Percentiles rank a stretch among this genome's conserved stretches.
These are phyloP conservation scores for Mollisiaceae sp. DNA, from an alignment of 2,329 filamentous ascomycete genomes.

Conservation along the genomic window DNA sequence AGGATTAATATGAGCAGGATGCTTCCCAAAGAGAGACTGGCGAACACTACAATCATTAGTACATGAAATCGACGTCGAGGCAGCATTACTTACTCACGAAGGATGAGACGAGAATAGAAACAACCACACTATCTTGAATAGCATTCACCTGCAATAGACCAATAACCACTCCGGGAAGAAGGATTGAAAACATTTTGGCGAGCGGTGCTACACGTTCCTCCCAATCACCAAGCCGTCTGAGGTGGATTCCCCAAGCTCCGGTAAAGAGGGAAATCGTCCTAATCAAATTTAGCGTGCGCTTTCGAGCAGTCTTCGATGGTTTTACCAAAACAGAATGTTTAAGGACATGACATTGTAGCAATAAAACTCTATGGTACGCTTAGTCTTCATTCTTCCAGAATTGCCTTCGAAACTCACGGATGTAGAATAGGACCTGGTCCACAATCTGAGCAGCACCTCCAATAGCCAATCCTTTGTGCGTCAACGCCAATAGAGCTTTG, in stretches of 20 bases:
- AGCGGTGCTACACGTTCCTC: conserved; percentile 37
- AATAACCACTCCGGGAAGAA: conserved; percentile 46
- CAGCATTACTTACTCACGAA: conserved; percentile 44
- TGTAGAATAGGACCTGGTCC: conserved; percentile 53
- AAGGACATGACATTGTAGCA: conserved; percentile 56
- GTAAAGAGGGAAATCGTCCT: conserved; percentile 47
- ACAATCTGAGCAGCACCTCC: conserved; percentile 48
- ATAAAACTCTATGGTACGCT: conserved; percentile 50
- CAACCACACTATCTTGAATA: conserved; percentile 39
- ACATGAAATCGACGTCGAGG: background rate
- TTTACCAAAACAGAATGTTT: conserved; percentile 52
- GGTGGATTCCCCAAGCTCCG: conserved; percentile 43
- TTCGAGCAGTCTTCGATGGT: background rate
- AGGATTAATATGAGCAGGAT: conserved; percentile 48
- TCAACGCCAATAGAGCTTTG: conserved; percentile 43
- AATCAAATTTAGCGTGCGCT: conserved; percentile 9
- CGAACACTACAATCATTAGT: conserved; percentile 44
- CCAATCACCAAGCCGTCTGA: conserved; percentile 38
- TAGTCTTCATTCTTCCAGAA: background rate
- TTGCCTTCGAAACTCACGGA: conserved; percentile 46
- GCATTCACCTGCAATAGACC: conserved; percentile 41
- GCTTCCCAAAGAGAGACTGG: conserved; percentile 45
- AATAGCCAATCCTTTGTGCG: conserved; percentile 49
- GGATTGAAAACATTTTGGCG: conserved; percentile 45
- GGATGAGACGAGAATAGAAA: conserved; percentile 46